Evolutionary conservation across 345 rosid species (phyloP), one percentile per base, ranked within the genome.

Genomic region (Xanthoceras sorbifolium): DNA sequence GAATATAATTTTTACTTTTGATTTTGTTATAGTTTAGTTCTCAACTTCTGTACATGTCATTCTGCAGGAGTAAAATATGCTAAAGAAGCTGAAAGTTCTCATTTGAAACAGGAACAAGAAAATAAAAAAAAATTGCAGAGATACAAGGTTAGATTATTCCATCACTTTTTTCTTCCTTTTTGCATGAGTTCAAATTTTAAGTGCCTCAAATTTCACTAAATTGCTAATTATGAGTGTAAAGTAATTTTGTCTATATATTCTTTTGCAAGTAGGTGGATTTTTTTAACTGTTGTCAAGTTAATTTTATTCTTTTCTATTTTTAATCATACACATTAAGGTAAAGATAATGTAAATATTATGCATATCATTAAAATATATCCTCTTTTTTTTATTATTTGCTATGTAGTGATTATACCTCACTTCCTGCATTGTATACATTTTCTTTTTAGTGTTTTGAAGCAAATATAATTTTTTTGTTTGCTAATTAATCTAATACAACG

Each of bases 21-120:
- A 29, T 31, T 61, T 64, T 55, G 50, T 34, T 52, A 34, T 80
- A 11, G 22, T 65, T 18, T n/a, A n/a, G 17, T 74, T 76, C 60
- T 66, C 28, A n/a, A 40, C 75, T 55, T 64, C 23, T 29, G 54
- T 28, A 48, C 23, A 32, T 62, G 44, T 31, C 77, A 76, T 63
- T 61, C 34, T 67, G 80, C 77, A 83, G 87, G 85, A 75, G 84
- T 54, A 74, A 82, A 82, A 67, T 77, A 76, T 84, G 74, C 72
- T 63, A 84, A 77, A 72, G 89, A 87, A 67, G 86, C 74, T 48
- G 92, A 87, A 79, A 88, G 92, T 86, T 80, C 75, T 72, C 79
- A 74, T 79, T 86, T 94, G 80, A 89, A 82, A 76, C 91, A 84
- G 80, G 87, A 85, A 76, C 91, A 84, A 68, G 84, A 87, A 83